phyloP scores from a whole-genome alignment of 1,139 yeast species.

The Geotrichum phurueaensis region DNA sequence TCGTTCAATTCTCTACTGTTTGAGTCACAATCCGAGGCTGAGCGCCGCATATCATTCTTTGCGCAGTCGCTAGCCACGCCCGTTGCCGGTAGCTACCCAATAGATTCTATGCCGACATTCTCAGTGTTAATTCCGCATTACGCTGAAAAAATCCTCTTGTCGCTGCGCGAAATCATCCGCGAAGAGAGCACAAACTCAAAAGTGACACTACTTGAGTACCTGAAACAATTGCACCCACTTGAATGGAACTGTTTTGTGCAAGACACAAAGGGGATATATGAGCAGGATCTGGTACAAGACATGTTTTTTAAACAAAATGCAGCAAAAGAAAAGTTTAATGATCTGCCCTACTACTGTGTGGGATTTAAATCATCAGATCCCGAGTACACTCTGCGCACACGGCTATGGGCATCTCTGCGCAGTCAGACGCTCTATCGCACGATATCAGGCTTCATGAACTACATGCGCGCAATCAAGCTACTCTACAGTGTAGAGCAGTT shows the following conservation, averaged over 20 bases:
- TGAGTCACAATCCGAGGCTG: constrained; percentile 63
- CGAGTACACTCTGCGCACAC: constrained; percentile 56
- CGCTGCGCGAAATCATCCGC: constrained; percentile 60
- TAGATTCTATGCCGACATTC: constrained; percentile 72
- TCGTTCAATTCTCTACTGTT: constrained; percentile 40
- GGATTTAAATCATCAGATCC: constrained; percentile 66
- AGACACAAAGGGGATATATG: constrained; percentile 34
- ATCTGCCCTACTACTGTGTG: constrained; percentile 61
- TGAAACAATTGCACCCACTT: constrained; percentile 57
- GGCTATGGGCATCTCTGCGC: constrained; percentile 77
- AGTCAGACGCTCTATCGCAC: constrained; percentile 77
- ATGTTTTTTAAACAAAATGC: constrained; percentile 17
- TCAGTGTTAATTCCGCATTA: constrained; percentile 86
- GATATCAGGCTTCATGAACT: constrained; percentile 69
- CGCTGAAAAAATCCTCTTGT: constrained; percentile 63
- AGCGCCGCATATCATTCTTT: constrained; percentile 74
- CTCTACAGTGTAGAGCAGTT: constrained; percentile 53
- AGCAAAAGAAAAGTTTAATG: constrained; percentile 30
- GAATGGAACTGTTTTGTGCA: constrained; percentile 78
- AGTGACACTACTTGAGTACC: constrained; percentile 65
- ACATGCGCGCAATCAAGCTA: constrained; percentile 59
- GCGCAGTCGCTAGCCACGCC: constrained; percentile 82
- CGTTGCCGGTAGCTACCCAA: constrained; percentile 64
- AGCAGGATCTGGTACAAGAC: constrained; percentile 19
- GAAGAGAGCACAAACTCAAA: constrained; percentile 55